Evolutionary conservation across 306 rosid genomes (phyloP), one percentile per base, ranked within the genome.

Genomic region (Erythrophleum fordii): DNA sequence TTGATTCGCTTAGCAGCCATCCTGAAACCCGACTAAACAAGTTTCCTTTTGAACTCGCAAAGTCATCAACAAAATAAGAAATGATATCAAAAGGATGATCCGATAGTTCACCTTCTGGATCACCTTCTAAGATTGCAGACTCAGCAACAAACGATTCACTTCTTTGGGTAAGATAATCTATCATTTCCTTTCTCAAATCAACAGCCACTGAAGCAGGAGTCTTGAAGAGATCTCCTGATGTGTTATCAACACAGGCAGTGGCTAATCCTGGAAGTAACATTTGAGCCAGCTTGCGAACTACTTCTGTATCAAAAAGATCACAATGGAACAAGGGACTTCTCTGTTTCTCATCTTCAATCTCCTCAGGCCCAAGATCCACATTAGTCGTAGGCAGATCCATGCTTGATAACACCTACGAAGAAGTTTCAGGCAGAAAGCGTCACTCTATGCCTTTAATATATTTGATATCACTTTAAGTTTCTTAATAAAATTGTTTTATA

Each of bases 141-240:
- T 91, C 97, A 0, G 97, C 96, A 18, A 92, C 86, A 77, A 88
- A 94, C 4, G 77, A 84, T 85, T 92, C 90, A 16, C 97, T 91
- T 81, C 96, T 88, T 42, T 76, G 87, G 56, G 84, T 88, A 31
- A 90, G 46, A 68, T 83, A 88, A 1, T 89, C 93, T 42, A 84
- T 89, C 97, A 94, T 87, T 85, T 90, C 97, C 86, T 86, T 92
- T 76, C 98, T 86, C 67, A 89, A 49, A 44, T 87, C 92, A 65
- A 65, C 87, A 7, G 95, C 94, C 58, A 94, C 91, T 0, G 94
- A 80, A 52, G 87, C 94, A 14, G 98, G 94, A 56, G 81, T 80
- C 77, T 72, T 83, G 82, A 94, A 94, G 51, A 86, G 78, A 76
- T 58, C 64, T 58, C 71, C 98, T 2, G 92, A 69, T 0, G 98